Evolutionary conservation across 345 rosid species (phyloP).

Genomic region (Fremontodendron californicum): DNA sequence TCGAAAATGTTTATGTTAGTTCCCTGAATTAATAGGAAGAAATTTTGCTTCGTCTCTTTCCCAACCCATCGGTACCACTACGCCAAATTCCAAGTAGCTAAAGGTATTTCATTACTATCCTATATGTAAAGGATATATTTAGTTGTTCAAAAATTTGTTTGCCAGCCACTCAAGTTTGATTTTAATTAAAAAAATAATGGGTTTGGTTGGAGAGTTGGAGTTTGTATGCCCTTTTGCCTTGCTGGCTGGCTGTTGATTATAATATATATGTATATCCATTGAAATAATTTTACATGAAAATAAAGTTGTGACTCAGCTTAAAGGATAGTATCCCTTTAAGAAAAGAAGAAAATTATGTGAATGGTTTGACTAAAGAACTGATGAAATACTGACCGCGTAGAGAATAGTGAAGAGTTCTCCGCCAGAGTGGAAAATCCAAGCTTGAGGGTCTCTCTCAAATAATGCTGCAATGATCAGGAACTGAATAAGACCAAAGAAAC

Average conservation of each 20-base stretch:
- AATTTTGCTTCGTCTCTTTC: too few species aligned
- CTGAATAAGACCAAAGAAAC: conserved; percentile 94
- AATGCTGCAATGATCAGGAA: conserved; percentile 81
- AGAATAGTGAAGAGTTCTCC: conserved; percentile 87
- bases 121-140: too few species aligned
- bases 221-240: too few species aligned
- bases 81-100: too few species aligned
- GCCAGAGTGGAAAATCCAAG: conserved; percentile 80
- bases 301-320: not conserved
- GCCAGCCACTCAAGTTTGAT: not conserved
- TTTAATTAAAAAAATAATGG: not conserved
- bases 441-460: conserved; percentile 60
- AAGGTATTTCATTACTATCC: not conserved
- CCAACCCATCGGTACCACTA: too few species aligned
- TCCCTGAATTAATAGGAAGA: too few species aligned
- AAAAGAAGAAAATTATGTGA: not conserved
- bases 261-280: too few species aligned
- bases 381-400: conserved; percentile 69
- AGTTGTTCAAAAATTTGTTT: too few species aligned
- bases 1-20: not conserved
- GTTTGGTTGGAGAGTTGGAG: too few species aligned
- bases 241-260: not conserved
- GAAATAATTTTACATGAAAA: too few species aligned
- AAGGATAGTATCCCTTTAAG: not conserved
- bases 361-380: not conserved